A percentile compares a stretch with the other conserved stretches of the same genome.
Conservation (phyloP, 805 yeast species). For the Candida dajiaensis region DNA sequence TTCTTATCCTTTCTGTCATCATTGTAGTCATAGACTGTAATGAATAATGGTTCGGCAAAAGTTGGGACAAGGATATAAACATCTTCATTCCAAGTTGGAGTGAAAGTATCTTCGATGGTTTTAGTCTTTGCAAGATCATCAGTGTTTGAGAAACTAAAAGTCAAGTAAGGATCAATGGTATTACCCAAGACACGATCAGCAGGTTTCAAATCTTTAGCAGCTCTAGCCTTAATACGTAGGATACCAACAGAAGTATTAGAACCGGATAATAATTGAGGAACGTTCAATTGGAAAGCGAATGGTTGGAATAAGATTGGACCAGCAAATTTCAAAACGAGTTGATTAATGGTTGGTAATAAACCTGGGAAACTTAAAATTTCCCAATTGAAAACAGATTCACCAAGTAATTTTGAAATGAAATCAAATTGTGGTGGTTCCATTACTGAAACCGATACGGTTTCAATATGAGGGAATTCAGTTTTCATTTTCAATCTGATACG, state of each 20-base stretch:
- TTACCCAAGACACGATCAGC: conserved; percentile 61
- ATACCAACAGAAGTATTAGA: conserved; percentile 87
- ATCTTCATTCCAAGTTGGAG: conserved; percentile 84
- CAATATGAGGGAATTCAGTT: conserved; percentile 87
- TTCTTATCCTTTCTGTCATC: conserved; percentile 73
- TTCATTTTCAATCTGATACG: conserved; percentile 87
- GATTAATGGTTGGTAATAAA: conserved; percentile 70
- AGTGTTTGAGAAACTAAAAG: conserved; percentile 54
- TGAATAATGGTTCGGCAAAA: conserved; percentile 74
- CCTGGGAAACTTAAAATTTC: conserved; percentile 89
- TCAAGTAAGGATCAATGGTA: conserved; percentile 86
- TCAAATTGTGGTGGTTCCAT: conserved; percentile 87
- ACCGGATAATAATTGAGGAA: conserved; percentile 87
- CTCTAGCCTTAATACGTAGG: conserved; percentile 57
- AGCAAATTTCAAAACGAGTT: conserved; percentile 76
- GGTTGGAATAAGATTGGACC: conserved; percentile 91
- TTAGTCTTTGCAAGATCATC: conserved; percentile 61
- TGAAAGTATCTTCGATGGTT: conserved; percentile 56
- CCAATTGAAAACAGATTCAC: conserved; percentile 81
- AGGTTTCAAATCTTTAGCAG: conserved; percentile 65
- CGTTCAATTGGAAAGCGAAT: conserved; percentile 85
- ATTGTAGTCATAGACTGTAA: conserved; percentile 71
- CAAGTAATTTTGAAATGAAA: conserved; percentile 64
- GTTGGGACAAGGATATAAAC: conserved; percentile 63
- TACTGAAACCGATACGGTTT: conserved; percentile 80